Conservation (phyloP, 2,329 filamentous ascomycete species). For the Fusarium aywerte region DNA sequence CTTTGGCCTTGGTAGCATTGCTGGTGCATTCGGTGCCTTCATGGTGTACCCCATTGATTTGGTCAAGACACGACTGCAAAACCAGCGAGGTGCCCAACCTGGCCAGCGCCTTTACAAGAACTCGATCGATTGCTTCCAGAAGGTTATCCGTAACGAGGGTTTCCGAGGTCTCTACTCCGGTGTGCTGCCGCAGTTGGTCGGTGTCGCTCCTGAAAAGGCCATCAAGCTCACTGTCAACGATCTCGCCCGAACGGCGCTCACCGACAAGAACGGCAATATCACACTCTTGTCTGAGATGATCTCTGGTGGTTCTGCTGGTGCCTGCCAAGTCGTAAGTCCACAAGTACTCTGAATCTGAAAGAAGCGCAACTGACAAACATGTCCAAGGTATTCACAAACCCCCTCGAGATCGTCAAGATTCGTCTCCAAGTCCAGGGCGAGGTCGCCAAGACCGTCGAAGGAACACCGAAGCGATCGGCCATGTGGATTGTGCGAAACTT, state of each 20-base stretch:
- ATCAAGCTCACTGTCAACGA: constrained; percentile 99
- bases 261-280: constrained; percentile 81
- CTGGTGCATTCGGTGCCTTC: constrained; percentile 96
- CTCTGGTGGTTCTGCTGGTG: constrained; percentile 89
- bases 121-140: constrained; percentile 92
- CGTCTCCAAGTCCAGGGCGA: constrained; percentile 97
- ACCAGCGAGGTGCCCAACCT: constrained; percentile 84
- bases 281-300: constrained; percentile 77
- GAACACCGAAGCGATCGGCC: constrained; percentile 86
- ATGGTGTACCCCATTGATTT: constrained; percentile 99
- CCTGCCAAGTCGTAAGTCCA: constrained; percentile 87
- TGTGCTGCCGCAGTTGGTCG: constrained; percentile 92
- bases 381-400: constrained; percentile 89
- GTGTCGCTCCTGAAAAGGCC: constrained; percentile 98
- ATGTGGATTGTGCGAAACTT: constrained; percentile 98
- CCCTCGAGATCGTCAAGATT: constrained; percentile 99
- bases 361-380: constrained; percentile 9
- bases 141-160: constrained; percentile 93
- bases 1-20: constrained; percentile 88
- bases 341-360: background rate
- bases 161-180: constrained; percentile 91
- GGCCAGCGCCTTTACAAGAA: constrained; percentile 96
- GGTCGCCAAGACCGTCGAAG: constrained; percentile 86
- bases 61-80: constrained; percentile 98
- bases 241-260: constrained; percentile 80